Conservation (phyloP, 2,329 filamentous ascomycete species). For the Verticillium isaacii region DNA sequence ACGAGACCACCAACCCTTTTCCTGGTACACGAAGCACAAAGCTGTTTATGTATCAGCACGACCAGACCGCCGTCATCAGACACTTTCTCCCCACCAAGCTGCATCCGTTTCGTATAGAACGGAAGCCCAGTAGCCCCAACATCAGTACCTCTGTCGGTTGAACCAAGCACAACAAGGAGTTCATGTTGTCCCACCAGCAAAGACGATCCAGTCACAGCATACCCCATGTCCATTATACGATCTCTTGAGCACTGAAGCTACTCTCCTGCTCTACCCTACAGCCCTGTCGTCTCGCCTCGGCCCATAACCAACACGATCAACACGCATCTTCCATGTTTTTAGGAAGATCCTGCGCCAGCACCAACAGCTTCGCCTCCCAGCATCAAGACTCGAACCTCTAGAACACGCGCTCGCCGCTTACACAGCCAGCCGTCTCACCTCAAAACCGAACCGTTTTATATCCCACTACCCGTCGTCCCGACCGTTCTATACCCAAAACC, state of each 20-base stretch:
- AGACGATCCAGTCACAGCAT: conserved; percentile 40
- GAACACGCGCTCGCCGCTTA: not conserved
- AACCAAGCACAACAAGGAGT: conserved; percentile 44
- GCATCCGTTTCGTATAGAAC: conserved; percentile 94
- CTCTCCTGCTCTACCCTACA: conserved; percentile 25
- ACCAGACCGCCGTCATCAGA: conserved; percentile 84
- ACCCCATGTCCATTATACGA: conserved; percentile 52
- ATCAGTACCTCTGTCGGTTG: conserved; percentile 85
- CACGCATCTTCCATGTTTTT: conserved; percentile 9
- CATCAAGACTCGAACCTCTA: conserved; percentile 1
- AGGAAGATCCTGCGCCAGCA: conserved; percentile 7
- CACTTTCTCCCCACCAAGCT: conserved; percentile 91
- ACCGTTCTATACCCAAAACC: conserved; percentile 26
- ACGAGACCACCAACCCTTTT: conserved; percentile 8
- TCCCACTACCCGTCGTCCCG: conserved; percentile 2
- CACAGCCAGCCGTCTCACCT: not conserved
- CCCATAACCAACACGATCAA: not conserved
- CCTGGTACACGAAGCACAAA: conserved; percentile 9
- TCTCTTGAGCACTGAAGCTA: conserved; percentile 50
- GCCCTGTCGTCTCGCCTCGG: not conserved
- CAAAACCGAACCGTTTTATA: not conserved
- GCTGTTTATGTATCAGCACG: conserved; percentile 98
- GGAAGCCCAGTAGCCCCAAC: conserved; percentile 87
- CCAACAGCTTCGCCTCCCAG: conserved; percentile 19
- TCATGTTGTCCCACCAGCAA: conserved; percentile 53